phyloP scores from a whole-genome alignment of 2,329 filamentous ascomycete species.

The Drechmeria coniospora region DNA sequence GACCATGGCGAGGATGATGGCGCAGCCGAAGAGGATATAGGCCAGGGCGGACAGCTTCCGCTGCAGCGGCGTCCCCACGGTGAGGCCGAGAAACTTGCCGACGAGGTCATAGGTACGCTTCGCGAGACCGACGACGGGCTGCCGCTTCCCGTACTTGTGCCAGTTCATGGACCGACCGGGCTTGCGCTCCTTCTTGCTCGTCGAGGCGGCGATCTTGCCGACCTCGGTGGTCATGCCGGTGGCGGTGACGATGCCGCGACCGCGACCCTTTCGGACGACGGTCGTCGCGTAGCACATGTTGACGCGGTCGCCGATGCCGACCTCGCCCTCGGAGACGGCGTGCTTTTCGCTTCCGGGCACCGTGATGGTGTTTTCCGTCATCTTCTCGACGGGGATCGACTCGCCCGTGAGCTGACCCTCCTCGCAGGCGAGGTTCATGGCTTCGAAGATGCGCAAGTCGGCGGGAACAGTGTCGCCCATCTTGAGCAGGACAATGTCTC shows the following conservation, averaged over 20 bases:
- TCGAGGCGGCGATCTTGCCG: constrained; percentile 49
- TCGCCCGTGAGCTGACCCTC: constrained; percentile 66
- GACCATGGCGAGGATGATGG: constrained; percentile 39
- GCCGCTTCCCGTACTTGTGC: constrained; percentile 35
- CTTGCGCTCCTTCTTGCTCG: constrained; percentile 37
- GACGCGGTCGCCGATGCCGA: constrained; percentile 54
- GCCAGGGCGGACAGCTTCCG: constrained; percentile 65
- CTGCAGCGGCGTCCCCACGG: constrained; percentile 62
- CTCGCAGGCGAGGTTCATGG: constrained; percentile 68
- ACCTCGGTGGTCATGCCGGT: constrained; percentile 61
- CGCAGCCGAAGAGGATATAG: constrained; percentile 59
- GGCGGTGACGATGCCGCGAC: constrained; percentile 54
- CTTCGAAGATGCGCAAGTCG: constrained; percentile 53
- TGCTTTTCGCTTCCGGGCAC: constrained; percentile 29
- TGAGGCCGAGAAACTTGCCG: constrained; percentile 44
- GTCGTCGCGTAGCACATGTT: constrained; percentile 67
- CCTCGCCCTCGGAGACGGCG: constrained; percentile 29
- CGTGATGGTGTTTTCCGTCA: constrained; percentile 31
- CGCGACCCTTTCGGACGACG: constrained; percentile 56
- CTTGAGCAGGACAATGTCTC: constrained; percentile 51
- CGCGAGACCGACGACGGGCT: constrained; percentile 29
- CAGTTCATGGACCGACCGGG: constrained; percentile 37
- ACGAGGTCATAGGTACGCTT: constrained; percentile 32
- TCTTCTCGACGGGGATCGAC: constrained; percentile 56
- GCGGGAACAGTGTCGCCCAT: constrained; percentile 64